Evolutionary conservation across 208 protist genomes (phyloP).

Genomic region (Phytomonas serpens): DNA sequence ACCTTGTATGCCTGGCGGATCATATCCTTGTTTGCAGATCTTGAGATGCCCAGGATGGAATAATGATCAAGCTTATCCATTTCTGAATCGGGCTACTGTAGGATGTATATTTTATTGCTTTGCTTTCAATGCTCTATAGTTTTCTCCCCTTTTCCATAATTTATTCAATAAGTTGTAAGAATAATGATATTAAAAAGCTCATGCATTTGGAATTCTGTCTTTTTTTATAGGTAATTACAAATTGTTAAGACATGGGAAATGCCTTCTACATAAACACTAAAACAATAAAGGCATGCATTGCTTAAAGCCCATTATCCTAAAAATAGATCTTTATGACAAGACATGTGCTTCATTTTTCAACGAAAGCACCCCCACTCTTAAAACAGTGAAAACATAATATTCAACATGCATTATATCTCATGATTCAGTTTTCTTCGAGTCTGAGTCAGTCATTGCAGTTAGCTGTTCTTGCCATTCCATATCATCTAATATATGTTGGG

Average conservation of each 20-base stretch:
- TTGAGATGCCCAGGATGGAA: constrained; percentile 57
- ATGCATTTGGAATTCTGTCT: not conserved
- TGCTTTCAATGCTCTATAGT: constrained; percentile 2
- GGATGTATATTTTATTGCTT: constrained; percentile 10
- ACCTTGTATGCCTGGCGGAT: constrained; percentile 82
- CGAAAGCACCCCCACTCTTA: not conserved
- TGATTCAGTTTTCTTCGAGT: not conserved
- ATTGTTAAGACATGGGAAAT: not conserved
- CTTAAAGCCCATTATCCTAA: constrained; percentile 6
- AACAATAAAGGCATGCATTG: constrained; percentile 10
- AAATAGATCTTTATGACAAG: not conserved
- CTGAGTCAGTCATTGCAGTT: not conserved
- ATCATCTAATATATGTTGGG: constrained; percentile 52
- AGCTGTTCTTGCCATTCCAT: constrained; percentile 44
- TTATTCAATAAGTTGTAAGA: constrained; percentile 2
- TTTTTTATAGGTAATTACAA: not conserved
- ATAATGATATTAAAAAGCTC: constrained; percentile 9
- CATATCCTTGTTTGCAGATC: constrained; percentile 58
- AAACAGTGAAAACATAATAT: not conserved
- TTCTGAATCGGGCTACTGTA: constrained; percentile 4
- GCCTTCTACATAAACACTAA: not conserved
- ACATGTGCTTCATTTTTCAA: not conserved
- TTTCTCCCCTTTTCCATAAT: not conserved
- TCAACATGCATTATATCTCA: not conserved
- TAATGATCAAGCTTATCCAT: constrained; percentile 72